Percentiles rank a stretch among this genome's conserved stretches.
Evolutionary conservation across 768 basidiomycete genomes (phyloP).

Genomic region (Obba rivulosa): DNA sequence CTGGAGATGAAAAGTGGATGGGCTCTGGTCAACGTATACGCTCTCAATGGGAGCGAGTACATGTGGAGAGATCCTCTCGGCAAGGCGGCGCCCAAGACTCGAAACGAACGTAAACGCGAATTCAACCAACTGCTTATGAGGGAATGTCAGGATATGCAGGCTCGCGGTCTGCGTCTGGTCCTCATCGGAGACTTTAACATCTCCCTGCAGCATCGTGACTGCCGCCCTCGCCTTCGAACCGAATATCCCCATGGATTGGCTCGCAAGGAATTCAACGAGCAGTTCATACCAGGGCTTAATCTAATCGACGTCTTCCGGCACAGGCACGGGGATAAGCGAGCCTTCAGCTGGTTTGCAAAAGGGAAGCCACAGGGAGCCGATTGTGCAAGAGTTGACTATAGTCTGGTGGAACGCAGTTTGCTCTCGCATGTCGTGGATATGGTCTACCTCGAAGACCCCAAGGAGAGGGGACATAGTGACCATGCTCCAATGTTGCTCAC

Average conservation of each 20-base stretch:
- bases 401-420: slow-evolving; percentile 15
- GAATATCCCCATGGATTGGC: slow-evolving; percentile 20
- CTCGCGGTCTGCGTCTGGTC: slow-evolving; percentile 17
- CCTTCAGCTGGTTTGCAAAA: slow-evolving; percentile 23
- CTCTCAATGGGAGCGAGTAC: slow-evolving; percentile 23
- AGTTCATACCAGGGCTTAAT: slow-evolving; percentile 14
- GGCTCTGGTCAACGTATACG: slow-evolving; percentile 23
- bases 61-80: slow-evolving; percentile 19
- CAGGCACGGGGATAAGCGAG: slow-evolving; percentile 11
- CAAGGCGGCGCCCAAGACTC: slow-evolving; percentile 13
- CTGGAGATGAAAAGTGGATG: slow-evolving; percentile 20
- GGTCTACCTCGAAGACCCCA: slow-evolving; percentile 17
- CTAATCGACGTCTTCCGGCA: slow-evolving; percentile 19
- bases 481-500: slow-evolving; percentile 18
- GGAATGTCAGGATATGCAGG: slow-evolving; percentile 17
- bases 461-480: slow-evolving; percentile 20
- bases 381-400: slow-evolving; percentile 21
- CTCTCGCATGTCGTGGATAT: slow-evolving; percentile 13
- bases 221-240: slow-evolving; percentile 17
- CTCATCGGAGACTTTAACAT: slow-evolving; percentile 24
- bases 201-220: slow-evolving; percentile 15
- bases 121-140: slow-evolving; percentile 19
- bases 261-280: slow-evolving; percentile 19
- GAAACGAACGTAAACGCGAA: slow-evolving; percentile 22
- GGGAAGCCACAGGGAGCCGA: slow-evolving; percentile 21